A percentile compares a stretch with the other conserved stretches of the same genome.
Conservation (phyloP, 305 asterid genomes). For the Fraxinus floribunda region DNA sequence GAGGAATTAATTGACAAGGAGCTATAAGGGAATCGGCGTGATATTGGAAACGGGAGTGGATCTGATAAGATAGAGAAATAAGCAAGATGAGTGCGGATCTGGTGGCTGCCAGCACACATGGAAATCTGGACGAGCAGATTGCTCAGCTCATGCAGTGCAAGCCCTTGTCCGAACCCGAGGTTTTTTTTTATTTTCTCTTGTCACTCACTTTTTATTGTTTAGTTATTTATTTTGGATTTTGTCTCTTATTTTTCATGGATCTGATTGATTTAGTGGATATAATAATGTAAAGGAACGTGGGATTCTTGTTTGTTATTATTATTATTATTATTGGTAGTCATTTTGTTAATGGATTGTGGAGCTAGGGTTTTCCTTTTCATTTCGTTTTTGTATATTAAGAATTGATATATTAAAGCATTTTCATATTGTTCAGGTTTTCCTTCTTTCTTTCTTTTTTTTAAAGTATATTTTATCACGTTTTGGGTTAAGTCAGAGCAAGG, state of each 20-base stretch:
- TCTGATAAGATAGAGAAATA: constrained; percentile 25
- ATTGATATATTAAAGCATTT: background rate
- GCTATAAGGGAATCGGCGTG: constrained; percentile 28
- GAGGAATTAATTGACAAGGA: constrained; percentile 18
- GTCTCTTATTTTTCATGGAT: constrained; percentile 25
- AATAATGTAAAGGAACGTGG: constrained; percentile 6
- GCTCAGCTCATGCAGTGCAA: constrained; percentile 97
- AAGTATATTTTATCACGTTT: background rate
- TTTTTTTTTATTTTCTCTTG: constrained; percentile 16
- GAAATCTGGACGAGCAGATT: constrained; percentile 93
- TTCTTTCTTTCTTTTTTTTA: background rate
- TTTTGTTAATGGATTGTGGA: background rate
- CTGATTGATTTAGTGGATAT: constrained; percentile 29
- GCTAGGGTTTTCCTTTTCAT: background rate
- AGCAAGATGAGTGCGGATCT: constrained; percentile 84
- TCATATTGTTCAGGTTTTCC: background rate
- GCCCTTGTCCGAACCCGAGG: constrained; percentile 91
- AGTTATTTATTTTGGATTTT: background rate
- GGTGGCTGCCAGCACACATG: constrained; percentile 68
- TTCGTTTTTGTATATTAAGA: background rate
- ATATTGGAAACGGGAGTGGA: constrained; percentile 31
- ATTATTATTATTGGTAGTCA: background rate
- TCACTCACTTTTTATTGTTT: background rate
- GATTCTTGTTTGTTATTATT: constrained; percentile 8
- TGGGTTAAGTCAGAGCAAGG: background rate